Conservation (phyloP, 1,284 basidiomycete species). For the Anthracocystis walkeri region DNA sequence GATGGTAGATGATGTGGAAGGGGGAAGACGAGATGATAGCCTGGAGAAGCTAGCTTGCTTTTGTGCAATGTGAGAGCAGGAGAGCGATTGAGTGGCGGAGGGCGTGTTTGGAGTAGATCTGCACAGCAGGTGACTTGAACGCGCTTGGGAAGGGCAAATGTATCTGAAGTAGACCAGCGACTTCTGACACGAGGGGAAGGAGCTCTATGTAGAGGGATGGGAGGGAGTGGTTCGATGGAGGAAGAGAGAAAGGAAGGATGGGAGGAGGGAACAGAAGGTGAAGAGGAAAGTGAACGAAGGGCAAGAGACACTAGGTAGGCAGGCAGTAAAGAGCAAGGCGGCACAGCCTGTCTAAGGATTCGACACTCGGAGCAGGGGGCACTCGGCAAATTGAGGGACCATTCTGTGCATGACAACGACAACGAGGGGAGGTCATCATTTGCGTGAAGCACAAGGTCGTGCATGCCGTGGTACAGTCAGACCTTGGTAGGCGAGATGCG, state of each 20-base stretch:
- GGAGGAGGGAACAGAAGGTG: not conserved
- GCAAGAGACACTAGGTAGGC: not conserved
- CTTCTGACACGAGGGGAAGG: constrained; percentile 20
- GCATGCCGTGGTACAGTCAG: constrained; percentile 8
- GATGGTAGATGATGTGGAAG: not conserved
- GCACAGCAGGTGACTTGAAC: constrained; percentile 21
- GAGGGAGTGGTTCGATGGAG: constrained; percentile 21
- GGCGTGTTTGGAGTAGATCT: constrained; percentile 14
- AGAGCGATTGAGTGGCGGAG: too few species aligned
- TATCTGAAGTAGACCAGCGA: constrained; percentile 51
- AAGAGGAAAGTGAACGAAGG: not conserved
- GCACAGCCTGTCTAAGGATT: not conserved
- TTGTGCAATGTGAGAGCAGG: constrained; percentile 8
- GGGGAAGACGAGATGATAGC: not conserved
- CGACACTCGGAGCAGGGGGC: constrained; percentile 1
- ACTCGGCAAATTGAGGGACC: not conserved
- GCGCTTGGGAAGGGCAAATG: constrained; percentile 8
- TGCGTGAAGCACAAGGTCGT: constrained; percentile 12
- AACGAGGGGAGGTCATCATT: not conserved
- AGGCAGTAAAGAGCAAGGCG: constrained; percentile 1
- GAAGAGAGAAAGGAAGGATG: constrained; percentile 17
- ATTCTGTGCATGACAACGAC: not conserved
- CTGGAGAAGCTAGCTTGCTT: constrained; percentile 13
- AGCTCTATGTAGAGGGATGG: constrained; percentile 7
- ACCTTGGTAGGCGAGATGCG: constrained; percentile 2